Evolutionary conservation across 805 yeast species (phyloP).

Genomic region (Yamadazyma kitorensis): DNA sequence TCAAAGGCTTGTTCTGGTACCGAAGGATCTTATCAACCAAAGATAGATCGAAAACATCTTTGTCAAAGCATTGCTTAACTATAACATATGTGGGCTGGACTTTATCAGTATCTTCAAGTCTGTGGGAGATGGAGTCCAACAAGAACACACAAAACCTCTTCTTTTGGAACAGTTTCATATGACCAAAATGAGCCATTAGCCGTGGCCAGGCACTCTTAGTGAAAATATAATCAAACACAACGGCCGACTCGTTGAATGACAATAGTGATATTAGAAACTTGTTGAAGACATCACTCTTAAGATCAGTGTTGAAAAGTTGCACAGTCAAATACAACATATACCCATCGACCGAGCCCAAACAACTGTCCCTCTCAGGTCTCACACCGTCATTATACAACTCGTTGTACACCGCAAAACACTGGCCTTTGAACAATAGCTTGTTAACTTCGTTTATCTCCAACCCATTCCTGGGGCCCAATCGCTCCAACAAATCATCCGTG

Average conservation of each 20-base stretch:
- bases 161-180: constrained; percentile 26
- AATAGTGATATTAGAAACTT: constrained; percentile 20
- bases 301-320: constrained; percentile 3
- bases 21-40: constrained; percentile 19
- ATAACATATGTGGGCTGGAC: constrained; percentile 7
- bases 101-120: constrained; percentile 4
- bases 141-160: constrained; percentile 19
- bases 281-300: constrained; percentile 1
- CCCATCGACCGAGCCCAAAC: not conserved
- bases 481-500: constrained; percentile 5
- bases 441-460: constrained; percentile 31
- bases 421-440: constrained; percentile 36
- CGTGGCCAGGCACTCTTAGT: constrained; percentile 16
- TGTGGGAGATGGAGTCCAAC: constrained; percentile 10
- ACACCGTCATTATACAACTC: constrained; percentile 15
- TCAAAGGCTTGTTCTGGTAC: constrained; percentile 13
- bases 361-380: not conserved
- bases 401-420: constrained; percentile 20
- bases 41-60: constrained; percentile 17
- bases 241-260: constrained; percentile 16
- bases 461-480: not conserved
- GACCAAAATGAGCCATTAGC: constrained; percentile 13
- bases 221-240: constrained; percentile 24
- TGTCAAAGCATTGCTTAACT: constrained; percentile 13
- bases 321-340: constrained; percentile 6